Percentiles rank a stretch among this genome's conserved stretches.
Conservation (phyloP, 2,329 filamentous ascomycete species). For the Clarireedia homoeocarpa region DNA sequence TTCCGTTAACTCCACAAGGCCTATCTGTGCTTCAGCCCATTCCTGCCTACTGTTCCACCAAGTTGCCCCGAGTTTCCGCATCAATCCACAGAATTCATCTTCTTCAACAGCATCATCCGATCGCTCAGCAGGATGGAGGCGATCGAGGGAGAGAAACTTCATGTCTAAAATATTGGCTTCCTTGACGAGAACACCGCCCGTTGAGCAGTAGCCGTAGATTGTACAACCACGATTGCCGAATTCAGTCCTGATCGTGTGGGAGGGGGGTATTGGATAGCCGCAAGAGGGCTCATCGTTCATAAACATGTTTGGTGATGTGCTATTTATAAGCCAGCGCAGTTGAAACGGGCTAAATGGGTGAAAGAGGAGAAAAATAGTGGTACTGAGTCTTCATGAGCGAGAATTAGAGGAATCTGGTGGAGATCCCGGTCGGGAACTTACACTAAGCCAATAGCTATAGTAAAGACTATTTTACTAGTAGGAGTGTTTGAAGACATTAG, state of each 20-base stretch:
- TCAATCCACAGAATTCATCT: not conserved
- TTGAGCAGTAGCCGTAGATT: not conserved
- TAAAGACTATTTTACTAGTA: not conserved
- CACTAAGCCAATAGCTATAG: not conserved
- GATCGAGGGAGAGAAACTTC: not conserved
- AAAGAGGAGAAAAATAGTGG: not conserved
- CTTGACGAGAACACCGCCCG: not conserved
- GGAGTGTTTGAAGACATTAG: not conserved
- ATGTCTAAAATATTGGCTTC: not conserved
- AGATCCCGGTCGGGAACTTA: not conserved
- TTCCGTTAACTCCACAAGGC: not conserved
- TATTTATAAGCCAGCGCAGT: not conserved
- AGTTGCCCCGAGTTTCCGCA: not conserved
- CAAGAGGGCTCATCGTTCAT: not conserved
- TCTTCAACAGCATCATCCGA: not conserved
- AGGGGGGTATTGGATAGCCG: not conserved
- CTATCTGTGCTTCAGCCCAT: not conserved
- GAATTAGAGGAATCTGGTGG: not conserved
- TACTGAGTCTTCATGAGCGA: not conserved
- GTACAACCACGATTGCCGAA: not conserved
- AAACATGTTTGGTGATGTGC: not conserved
- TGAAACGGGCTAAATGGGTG: not conserved
- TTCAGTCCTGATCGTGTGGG: not conserved
- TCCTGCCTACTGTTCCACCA: not conserved
- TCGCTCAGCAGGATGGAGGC: not conserved